Base-by-base conservation (phyloP, 257 asterid species). In the Plectranthus barbatus region DNA sequence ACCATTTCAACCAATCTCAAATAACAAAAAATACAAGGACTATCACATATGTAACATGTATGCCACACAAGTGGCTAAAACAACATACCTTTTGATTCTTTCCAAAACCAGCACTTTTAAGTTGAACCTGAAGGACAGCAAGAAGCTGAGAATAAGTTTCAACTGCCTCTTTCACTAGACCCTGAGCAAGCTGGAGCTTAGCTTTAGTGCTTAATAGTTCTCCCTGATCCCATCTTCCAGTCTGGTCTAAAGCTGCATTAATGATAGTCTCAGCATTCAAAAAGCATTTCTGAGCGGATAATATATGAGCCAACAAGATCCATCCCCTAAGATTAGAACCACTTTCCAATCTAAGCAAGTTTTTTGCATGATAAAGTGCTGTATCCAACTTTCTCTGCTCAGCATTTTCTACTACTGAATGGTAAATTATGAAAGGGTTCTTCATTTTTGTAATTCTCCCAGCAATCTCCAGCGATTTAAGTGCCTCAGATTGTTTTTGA, bases 361-460 rank as follows among this genome's bases (percentile, higher is more conserved):
- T 18, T 74, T 72, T 80, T 23, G 88, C 93, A 71, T 81, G 76
- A 70, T 64, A 39, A 73, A 92, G 76, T 9, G 99, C 91, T n/a
- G 77, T 70, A 68, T 86, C 91, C 86, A 86, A 77, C 81, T 92
- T 89, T 81, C 94, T 85, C 76, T 89, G 97, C 76, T 77, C 95
- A 6, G 97, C 97, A 70, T 80, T 72, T 75, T 89, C 97, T 69
- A 89, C 62, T 71, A 84, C 74, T 34, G 89, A 80, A 67, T 81
- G 86, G 72, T 79, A 83, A 58, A 86, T 49, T 64, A 85, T 72
- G 23, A 68, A 17, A n/a, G 95, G 84, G 67, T 86, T 84, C 14
- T 68, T 80, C 91, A 79, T 69, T 55, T 61, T 54, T 3, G 90
- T 80, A 59, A 80, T 49, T 72, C 55, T 81, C 58, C 81, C 86